A percentile compares a stretch with the other conserved stretches of the same genome.
These are phyloP conservation scores for Plasmodiophora brassicae DNA, from an alignment of 208 protist species.

Conservation along the genomic window DNA sequence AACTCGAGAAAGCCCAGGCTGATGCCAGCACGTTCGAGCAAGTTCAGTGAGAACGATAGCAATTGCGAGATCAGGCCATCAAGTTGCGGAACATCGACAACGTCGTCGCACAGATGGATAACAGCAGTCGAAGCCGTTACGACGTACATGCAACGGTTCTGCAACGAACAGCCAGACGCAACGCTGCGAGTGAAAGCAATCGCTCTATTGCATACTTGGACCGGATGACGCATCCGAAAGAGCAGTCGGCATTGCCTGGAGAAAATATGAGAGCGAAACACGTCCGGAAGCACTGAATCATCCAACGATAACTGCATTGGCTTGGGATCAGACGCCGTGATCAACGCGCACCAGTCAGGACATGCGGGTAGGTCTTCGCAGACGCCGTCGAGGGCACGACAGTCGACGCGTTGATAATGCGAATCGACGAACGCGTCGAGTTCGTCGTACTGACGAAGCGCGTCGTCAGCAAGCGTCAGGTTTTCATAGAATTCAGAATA, in stretches of 20 bases:
- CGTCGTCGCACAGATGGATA: no score
- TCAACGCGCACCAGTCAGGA: background rate
- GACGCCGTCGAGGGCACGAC: background rate
- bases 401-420: background rate
- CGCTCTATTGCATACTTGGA: no score
- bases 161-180: no score
- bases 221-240: no score
- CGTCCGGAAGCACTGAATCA: no score
- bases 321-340: background rate
- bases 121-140: no score
- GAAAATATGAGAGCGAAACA: background rate
- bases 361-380: background rate
- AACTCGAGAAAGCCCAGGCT: background rate
- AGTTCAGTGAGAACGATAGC: background rate
- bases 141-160: no score
- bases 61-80: no score
- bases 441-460: background rate
- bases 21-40: background rate
- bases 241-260: background rate
- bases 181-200: no score
- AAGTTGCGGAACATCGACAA: no score
- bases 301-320: no score
- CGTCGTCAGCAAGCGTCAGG: background rate
- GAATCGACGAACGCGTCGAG: background rate
- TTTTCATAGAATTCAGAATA: constrained; percentile 9